Conservation (phyloP, 1,284 basidiomycete genomes). For the Pholiota adiposa region DNA sequence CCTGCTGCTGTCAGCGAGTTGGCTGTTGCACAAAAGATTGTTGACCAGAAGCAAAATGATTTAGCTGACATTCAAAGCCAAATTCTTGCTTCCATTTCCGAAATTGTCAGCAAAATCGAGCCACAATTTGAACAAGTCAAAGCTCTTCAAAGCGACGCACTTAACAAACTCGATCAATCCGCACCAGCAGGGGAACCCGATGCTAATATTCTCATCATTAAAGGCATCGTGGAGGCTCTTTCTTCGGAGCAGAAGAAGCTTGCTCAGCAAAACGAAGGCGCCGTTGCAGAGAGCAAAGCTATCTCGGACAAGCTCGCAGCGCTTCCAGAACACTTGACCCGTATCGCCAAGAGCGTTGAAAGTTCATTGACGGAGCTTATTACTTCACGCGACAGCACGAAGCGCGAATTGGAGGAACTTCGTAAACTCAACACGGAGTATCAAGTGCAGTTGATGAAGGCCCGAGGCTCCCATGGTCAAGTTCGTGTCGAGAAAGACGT, state of each 20-base stretch:
- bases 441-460: conserved; percentile 73
- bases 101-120: conserved; percentile 17
- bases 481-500: conserved; percentile 82
- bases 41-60: conserved; percentile 15
- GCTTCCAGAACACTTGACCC: conserved; percentile 61
- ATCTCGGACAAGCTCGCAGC: conserved; percentile 55
- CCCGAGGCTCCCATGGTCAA: conserved; percentile 74
- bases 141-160: conserved; percentile 20
- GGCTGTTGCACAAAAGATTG: conserved; percentile 41
- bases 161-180: conserved; percentile 23
- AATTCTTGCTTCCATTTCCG: conserved; percentile 18
- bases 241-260: conserved; percentile 26
- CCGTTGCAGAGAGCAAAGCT: conserved; percentile 53
- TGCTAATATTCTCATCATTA: conserved; percentile 39
- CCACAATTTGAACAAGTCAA: conserved; percentile 21
- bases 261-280: conserved; percentile 47
- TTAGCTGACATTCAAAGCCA: conserved; percentile 18
- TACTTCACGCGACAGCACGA: conserved; percentile 54
- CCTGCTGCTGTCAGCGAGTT: conserved; percentile 42
- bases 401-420: conserved; percentile 71
- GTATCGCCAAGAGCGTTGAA: conserved; percentile 60
- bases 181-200: conserved; percentile 23
- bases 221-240: conserved; percentile 44
- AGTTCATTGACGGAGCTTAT: conserved; percentile 64
- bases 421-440: conserved; percentile 66